Percentiles rank a stretch among this genome's conserved stretches.
Evolutionary conservation across 2,329 filamentous ascomycete genomes (phyloP).

Genomic region (Fusarium poae): DNA sequence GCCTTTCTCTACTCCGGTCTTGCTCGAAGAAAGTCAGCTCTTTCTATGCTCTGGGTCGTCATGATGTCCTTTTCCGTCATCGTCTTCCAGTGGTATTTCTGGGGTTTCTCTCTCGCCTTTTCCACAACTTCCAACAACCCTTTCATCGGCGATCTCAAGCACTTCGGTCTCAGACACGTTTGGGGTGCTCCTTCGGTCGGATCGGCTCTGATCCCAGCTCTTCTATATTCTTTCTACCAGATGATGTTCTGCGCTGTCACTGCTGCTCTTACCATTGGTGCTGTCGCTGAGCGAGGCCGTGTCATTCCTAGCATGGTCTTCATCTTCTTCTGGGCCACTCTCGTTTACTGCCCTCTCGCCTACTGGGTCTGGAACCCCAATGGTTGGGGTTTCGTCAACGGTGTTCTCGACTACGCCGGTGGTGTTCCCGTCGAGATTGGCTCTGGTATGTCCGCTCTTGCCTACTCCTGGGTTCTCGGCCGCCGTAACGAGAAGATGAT

Average conservation of each 20-base stretch:
- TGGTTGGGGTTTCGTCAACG: constrained; percentile 91
- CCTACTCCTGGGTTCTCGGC: constrained; percentile 95
- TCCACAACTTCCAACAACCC: constrained; percentile 84
- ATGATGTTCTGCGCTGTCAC: constrained; percentile 98
- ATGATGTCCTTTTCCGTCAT: constrained; percentile 94
- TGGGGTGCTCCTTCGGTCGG: constrained; percentile 88
- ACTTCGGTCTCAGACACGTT: constrained; percentile 90
- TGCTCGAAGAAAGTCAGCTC: constrained; percentile 95
- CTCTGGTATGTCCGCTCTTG: constrained; percentile 91
- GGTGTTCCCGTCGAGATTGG: constrained; percentile 97
- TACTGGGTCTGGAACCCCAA: constrained; percentile 98
- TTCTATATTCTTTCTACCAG: constrained; percentile 97
- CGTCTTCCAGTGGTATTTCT: constrained; percentile 99
- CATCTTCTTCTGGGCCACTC: constrained; percentile 93
- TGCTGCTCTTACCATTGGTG: constrained; percentile 89
- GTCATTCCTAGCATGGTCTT: constrained; percentile 96
- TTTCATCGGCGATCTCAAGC: constrained; percentile 90
- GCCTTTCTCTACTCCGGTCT: constrained; percentile 98
- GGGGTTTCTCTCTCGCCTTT: constrained; percentile 97
- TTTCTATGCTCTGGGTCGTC: constrained; percentile 97
- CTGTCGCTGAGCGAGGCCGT: constrained; percentile 93
- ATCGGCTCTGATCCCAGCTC: constrained; percentile 86
- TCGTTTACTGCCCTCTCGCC: constrained; percentile 96
- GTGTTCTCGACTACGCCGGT: constrained; percentile 95
- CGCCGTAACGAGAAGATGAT: constrained; percentile 99